phyloP scores from a whole-genome alignment of 345 rosid species.

The Melaleuca quinquenervia region DNA sequence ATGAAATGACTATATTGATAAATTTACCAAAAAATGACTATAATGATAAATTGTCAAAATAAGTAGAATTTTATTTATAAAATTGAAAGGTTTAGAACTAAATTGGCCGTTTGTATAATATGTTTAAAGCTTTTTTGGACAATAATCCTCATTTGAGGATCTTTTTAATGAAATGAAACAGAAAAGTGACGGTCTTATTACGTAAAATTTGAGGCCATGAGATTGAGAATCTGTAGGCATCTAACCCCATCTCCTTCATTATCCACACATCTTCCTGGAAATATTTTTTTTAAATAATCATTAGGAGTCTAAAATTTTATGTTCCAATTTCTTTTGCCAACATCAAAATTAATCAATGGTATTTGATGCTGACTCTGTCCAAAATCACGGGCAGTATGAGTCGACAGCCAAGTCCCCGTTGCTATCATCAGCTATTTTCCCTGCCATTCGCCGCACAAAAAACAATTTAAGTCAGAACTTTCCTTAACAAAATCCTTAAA shows the following conservation, averaged over 20 bases:
- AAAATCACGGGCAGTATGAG: slow-evolving; percentile 37
- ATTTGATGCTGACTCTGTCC: neutral
- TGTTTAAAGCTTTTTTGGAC: too few relatives aligned
- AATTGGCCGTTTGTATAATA: too few relatives aligned
- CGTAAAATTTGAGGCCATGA: slow-evolving; percentile 33
- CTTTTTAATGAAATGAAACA: neutral
- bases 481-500: too few relatives aligned
- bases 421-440: slow-evolving; percentile 23
- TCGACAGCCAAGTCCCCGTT: slow-evolving; percentile 49
- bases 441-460: neutral
- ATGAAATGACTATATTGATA: too few relatives aligned
- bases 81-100: too few relatives aligned
- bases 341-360: neutral
- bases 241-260: slow-evolving; percentile 24
- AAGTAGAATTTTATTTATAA: too few relatives aligned
- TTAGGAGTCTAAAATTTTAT: neutral
- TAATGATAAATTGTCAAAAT: too few relatives aligned
- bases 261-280: slow-evolving; percentile 18
- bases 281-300: too few relatives aligned
- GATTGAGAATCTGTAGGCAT: slow-evolving; percentile 30
- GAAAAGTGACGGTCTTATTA: slow-evolving; percentile 1
- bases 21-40: too few relatives aligned
- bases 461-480: neutral
- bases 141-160: too few relatives aligned
- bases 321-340: neutral